These are phyloP conservation scores for Pezicula radicicola DNA, from an alignment of 2,329 filamentous ascomycete species.

Conservation along the genomic window DNA sequence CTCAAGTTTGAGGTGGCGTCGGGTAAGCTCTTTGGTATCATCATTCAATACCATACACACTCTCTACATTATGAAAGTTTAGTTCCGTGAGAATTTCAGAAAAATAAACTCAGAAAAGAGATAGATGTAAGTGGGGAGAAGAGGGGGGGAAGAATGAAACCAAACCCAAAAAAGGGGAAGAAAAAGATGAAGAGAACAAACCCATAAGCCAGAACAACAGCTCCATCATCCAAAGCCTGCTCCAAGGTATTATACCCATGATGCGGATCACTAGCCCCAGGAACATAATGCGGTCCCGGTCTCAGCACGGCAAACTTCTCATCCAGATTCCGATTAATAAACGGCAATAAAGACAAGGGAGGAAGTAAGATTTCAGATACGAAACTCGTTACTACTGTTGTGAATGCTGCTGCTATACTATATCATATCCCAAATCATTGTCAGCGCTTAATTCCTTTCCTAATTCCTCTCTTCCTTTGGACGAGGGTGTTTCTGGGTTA, in stretches of 20 bases:
- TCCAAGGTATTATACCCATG: constrained; percentile 67
- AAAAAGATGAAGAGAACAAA: constrained; percentile 30
- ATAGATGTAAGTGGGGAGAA: neutral
- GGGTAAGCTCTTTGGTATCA: neutral
- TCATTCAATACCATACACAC: neutral
- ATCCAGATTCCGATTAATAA: constrained; percentile 68
- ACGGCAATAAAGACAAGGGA: constrained; percentile 64
- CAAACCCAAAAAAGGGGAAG: neutral
- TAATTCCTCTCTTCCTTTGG: neutral
- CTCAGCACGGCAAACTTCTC: constrained; percentile 70
- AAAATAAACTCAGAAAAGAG: too few relatives aligned
- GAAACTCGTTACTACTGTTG: constrained; percentile 67
- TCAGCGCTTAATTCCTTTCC: neutral
- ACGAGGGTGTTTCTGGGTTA: neutral
- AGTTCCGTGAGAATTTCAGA: too few relatives aligned
- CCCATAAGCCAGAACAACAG: constrained; percentile 71
- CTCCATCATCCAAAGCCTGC: constrained; percentile 68
- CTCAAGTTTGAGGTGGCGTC: too few relatives aligned
- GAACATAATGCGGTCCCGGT: constrained; percentile 49
- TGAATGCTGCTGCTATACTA: constrained; percentile 69
- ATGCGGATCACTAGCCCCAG: constrained; percentile 24
- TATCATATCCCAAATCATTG: neutral
- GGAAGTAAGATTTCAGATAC: constrained; percentile 70
- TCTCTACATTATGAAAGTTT: neutral
- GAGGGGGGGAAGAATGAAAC: neutral